These are phyloP conservation scores for Gymnopilus dilepis DNA, from an alignment of 768 basidiomycete genomes.

Conservation along the genomic window DNA sequence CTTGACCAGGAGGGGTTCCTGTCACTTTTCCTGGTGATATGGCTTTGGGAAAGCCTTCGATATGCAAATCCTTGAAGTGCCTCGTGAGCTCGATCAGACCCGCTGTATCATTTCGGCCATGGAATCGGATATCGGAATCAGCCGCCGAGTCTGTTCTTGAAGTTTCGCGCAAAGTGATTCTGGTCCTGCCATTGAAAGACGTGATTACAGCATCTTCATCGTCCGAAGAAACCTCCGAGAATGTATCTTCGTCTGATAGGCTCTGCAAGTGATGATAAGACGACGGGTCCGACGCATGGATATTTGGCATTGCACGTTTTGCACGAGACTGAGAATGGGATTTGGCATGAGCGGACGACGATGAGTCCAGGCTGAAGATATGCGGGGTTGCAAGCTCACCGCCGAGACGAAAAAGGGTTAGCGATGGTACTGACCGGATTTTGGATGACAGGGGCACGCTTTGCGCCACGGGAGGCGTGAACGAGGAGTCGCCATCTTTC, in stretches of 20 bases:
- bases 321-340: conserved; percentile 28
- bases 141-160: conserved; percentile 32
- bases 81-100: conserved; percentile 59
- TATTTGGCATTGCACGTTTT: conserved; percentile 12
- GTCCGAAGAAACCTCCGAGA: conserved; percentile 34
- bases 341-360: conserved; percentile 37
- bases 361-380: conserved; percentile 12
- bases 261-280: conserved; percentile 10
- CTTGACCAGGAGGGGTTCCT: conserved; percentile 25
- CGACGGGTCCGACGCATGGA: conserved; percentile 11
- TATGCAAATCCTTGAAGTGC: conserved; percentile 56
- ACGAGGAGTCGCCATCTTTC: conserved; percentile 38
- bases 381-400: not conserved
- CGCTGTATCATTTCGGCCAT: conserved; percentile 65
- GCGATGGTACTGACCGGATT: conserved; percentile 14
- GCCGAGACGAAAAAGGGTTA: conserved; percentile 21
- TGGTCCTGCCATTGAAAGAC: conserved; percentile 39
- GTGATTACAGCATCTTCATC: conserved; percentile 40
- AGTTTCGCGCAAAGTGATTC: conserved; percentile 40
- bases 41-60: conserved; percentile 38
- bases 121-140: conserved; percentile 57
- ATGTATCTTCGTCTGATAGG: conserved; percentile 31
- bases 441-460: conserved; percentile 14
- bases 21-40: conserved; percentile 18
- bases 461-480: conserved; percentile 3